Base-by-base conservation (phyloP, 805 yeast genomes). In the Lipomyces orientalis region DNA sequence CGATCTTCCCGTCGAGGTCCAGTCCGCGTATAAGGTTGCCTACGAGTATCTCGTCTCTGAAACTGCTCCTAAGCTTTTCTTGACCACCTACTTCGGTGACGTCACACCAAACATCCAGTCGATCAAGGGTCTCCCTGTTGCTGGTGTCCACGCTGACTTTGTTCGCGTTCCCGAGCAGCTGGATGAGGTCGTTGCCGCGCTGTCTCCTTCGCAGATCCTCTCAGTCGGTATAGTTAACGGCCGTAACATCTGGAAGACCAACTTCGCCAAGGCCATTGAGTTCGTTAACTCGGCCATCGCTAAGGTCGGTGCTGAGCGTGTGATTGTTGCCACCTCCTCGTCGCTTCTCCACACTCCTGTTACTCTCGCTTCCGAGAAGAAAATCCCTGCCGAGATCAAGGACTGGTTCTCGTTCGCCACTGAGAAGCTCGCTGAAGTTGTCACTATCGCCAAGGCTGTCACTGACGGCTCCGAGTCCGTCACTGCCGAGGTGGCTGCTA, bases 241-340 rank as follows among this genome's bases (percentile, higher is more conserved):
- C 84, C 93, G 99, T 88, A 95, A 95, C 89, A 92, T 95, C 84
- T 95, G 99, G 99, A 95, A 95, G 88, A 90, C 97, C 82, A 90
- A 95, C 86, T 91, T 90, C 79, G 81, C 95, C 78, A 88, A 88
- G 83, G 96, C 99, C 75, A 83, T 93, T 79, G 90, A 83, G 72
- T 79, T 90, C 73, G 97, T 92, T 76, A 84, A 89, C 80, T 85
- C 87, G 82, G 98, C 97, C 76, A 85, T 91, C 78, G 88, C 82
- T 75, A 89, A 89, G 84, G 83, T 95, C 75, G 97, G 97, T 81
- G 84, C 87, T 72, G 93, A 90, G 76, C 88, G 91, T 81, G 95
- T 92, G 74, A 81, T 91, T 76, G 97, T 91, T 75, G 90, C 98
- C 74, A 91, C 99, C 73, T 93, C 99, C 72, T 94, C 99, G 61